Evolutionary conservation across 1,139 yeast species (phyloP), one percentile per base, ranked within the genome.

Genomic region (Candida tropicalis): DNA sequence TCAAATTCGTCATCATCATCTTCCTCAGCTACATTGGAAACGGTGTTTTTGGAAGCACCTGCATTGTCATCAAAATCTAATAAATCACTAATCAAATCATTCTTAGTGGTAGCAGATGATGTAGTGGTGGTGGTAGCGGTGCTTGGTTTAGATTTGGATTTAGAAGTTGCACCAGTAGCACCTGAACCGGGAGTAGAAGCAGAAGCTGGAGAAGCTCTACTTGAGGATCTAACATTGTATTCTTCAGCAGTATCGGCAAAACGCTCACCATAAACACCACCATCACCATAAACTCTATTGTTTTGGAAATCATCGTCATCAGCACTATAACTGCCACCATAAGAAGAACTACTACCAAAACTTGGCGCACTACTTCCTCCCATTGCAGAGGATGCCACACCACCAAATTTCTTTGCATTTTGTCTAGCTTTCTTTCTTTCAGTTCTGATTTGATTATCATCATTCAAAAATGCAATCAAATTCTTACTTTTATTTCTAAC

Each of bases 381-480:
- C 71, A 45, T 66, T 22, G 70, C 77, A 43, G 70, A 73, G 15
- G 68, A 72, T 18, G 86, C 78, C 25, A 82, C 84, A 43, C 90
- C 91, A 35, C 83, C 83, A 59, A 83, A 87, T 65, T 89, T 91
- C 66, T 86, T 82, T 36, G 89, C 77, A 52, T 88, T 87, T 35
- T 84, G 87, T 62, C 95, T 81, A 11, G 96, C 90, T 72, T 86
- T 87, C 63, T 88, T 89, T 49, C 99, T 80, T 65, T 91, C 99
- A 32, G 81, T 67, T 52, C 99, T 79, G 45, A 93, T 84, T 61
- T 73, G 71, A 13, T 74, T 74, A 55, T 90, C 96, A 63, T 90
- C 96, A 55, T 82, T 81, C 53, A 95, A 73, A 55, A 95, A 74
- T 10, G 74, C 74, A 32, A 83, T 70, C 52, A 93, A 74, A 53